Evolutionary conservation across 306 rosid genomes (phyloP).

Genomic region (Lathyrus aphaca): DNA sequence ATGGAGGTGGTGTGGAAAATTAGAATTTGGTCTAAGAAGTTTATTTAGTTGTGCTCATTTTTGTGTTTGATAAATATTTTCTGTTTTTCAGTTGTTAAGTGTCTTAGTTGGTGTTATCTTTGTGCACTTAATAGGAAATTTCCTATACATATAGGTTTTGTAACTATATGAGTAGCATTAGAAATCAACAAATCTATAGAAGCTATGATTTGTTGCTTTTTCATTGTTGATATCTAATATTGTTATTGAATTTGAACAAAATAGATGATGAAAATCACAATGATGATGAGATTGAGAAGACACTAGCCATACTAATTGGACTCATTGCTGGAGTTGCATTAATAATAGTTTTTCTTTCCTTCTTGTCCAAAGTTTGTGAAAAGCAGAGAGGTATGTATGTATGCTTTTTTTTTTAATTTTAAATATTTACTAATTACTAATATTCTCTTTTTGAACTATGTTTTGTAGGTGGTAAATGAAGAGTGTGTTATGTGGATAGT

Average conservation of each 20-base stretch:
- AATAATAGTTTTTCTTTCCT: conserved; percentile 62
- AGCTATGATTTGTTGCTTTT: background rate
- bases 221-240: conserved; percentile 1
- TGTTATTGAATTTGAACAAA: conserved; percentile 24
- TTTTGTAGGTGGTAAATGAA: conserved; percentile 68
- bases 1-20: conserved; percentile 22
- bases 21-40: conserved; percentile 2
- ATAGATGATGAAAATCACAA: conserved; percentile 39
- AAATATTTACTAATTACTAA: background rate
- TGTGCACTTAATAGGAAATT: conserved; percentile 2
- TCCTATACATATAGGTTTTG: background rate
- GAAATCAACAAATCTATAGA: background rate
- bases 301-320: conserved; percentile 80
- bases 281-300: conserved; percentile 64
- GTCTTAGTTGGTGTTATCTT: background rate
- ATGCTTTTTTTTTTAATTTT: background rate
- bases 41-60: background rate
- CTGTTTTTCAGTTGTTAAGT: background rate
- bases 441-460: conserved; percentile 29
- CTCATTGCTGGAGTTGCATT: conserved; percentile 77
- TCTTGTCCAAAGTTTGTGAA: conserved; percentile 52
- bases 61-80: background rate
- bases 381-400: conserved; percentile 44
- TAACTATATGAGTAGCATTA: background rate
- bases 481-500: conserved; percentile 35